Evolutionary conservation across 768 basidiomycete species (phyloP), one percentile per base, ranked within the genome.

Genomic region (Mycena galopus): DNA sequence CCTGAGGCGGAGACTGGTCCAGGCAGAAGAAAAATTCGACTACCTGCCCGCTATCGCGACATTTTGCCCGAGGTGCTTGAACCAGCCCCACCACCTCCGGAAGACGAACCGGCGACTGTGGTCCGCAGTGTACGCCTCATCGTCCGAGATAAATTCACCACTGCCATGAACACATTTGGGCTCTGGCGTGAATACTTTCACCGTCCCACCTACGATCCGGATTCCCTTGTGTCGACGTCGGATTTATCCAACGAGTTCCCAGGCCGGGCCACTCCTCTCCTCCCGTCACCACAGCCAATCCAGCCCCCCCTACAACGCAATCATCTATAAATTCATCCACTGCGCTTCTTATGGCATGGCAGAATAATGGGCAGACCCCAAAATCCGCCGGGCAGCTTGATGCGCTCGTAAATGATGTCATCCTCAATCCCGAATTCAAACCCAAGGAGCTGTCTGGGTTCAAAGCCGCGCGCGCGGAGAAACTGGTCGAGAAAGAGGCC

Each of bases 361-460:
- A 68, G 12, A 73, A 73, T 51, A 73, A 73, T 29, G 72, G 72
- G 4, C 53, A 73, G 3, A 60, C 67, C 1, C 59, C 62, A 10
- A 78, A 78, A 65, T 65, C 78, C 0, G 69, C 60, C 2, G 39
- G 32, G 5, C 71, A 78, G 58, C 23, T 71, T 2, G 72, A 68
- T 14, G 27, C 62, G 17, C 72, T 78, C 2, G 75, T 73, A 0
- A 33, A 56, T 14, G 71, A 74, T n/a, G 75, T 77, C 11, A 27
- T 78, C 7, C 33, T 42, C 2, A 37, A 65, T 56, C 71, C 71
- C 0, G 44, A 74, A 21, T 77, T 79, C 68, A 51, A 73, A 16
- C 21, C 35, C 3, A 39, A 30, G 17, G 73, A 76, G 21, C 57
- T 76, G 8, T 21, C 17, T 11, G 71, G 39, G 0, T 77, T 77